phyloP scores from a whole-genome alignment of 495 filamentous ascomycete species.

The Articulospora tetracladia region DNA sequence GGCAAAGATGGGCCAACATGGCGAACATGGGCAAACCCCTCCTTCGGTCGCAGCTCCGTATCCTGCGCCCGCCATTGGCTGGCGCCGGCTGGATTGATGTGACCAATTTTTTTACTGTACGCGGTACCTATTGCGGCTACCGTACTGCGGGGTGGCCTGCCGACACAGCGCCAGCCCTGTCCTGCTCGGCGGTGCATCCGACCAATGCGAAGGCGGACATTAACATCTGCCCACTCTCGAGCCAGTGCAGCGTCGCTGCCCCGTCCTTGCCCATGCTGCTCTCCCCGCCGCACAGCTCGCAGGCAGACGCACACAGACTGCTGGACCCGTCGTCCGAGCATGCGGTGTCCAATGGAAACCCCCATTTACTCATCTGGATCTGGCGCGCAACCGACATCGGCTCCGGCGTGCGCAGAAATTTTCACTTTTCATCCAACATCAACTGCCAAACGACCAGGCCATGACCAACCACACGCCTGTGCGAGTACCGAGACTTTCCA shows the following conservation, averaged over 20 bases:
- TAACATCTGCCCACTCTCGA: not conserved
- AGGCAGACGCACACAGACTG: too few relatives aligned
- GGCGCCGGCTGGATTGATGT: not conserved
- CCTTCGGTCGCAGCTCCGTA: slow-evolving; percentile 12
- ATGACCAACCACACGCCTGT: not conserved
- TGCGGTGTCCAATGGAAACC: not conserved
- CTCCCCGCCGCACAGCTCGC: too few relatives aligned
- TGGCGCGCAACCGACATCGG: not conserved
- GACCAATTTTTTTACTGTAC: not conserved
- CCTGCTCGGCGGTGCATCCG: not conserved
- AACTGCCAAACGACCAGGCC: not conserved
- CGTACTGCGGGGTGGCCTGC: not conserved
- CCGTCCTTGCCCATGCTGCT: too few relatives aligned
- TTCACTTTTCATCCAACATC: not conserved
- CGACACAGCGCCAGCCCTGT: not conserved
- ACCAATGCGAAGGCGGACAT: not conserved
- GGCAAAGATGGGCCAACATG: not conserved
- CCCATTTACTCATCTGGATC: not conserved
- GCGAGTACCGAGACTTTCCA: not conserved
- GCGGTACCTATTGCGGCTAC: not conserved
- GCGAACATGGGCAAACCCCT: not conserved
- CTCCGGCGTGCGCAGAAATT: not conserved
- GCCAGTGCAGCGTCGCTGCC: too few relatives aligned
- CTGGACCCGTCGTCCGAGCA: not conserved
- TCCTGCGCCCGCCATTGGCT: slow-evolving; percentile 8